These are phyloP conservation scores for Carex scoparia DNA, from an alignment of 176 grass and related monocot species.

Conservation along the genomic window DNA sequence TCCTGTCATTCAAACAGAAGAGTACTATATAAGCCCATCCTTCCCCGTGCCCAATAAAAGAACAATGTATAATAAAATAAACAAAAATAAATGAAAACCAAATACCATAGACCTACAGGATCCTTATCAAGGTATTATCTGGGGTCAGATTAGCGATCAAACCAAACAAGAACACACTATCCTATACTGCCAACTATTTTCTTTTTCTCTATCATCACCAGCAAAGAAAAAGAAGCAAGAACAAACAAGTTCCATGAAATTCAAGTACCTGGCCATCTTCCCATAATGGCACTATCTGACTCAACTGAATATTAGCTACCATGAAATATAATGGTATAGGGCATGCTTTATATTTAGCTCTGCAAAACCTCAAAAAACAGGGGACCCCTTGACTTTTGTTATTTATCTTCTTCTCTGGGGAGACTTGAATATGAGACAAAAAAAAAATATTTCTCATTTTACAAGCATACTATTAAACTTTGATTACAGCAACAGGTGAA, in stretches of 20 bases:
- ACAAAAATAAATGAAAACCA: not conserved
- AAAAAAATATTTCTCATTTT: not conserved
- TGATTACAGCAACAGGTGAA: not conserved
- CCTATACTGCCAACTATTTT: not conserved
- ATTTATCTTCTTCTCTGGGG: not conserved
- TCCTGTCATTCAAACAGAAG: slow-evolving; percentile 29
- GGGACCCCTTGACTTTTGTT: not conserved
- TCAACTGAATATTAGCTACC: slow-evolving; percentile 1
- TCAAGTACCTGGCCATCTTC: not conserved
- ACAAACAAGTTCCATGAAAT: not conserved
- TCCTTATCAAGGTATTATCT: not conserved
- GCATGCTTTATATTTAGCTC: slow-evolving; percentile 27
- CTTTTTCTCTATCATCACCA: not conserved
- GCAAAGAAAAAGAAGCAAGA: slow-evolving; percentile 3
- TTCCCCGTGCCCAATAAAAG: not conserved
- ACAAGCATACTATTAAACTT: not conserved
- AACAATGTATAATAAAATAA: not conserved
- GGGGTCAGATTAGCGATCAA: not conserved
- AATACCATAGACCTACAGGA: not conserved
- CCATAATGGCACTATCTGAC: slow-evolving; percentile 11
- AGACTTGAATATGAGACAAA: not conserved
- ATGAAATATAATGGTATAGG: slow-evolving; percentile 2
- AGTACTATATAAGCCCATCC: slow-evolving; percentile 3
- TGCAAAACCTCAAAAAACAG: slow-evolving; percentile 7
- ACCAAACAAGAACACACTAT: not conserved